Evolutionary conservation across 345 rosid genomes (phyloP).

Genomic region (Balakata baccata): DNA sequence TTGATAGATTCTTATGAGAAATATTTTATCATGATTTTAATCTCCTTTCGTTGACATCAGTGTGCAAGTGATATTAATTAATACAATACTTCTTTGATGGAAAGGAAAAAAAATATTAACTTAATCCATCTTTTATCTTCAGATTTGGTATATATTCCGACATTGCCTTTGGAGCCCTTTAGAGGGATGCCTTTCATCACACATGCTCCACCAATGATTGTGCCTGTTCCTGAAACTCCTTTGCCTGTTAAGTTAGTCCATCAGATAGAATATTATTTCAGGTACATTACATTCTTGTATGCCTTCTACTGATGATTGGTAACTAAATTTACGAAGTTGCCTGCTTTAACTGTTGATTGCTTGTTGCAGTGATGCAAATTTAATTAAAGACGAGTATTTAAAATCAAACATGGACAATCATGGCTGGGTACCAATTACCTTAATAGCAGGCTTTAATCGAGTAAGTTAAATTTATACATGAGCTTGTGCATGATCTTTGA

Average conservation of each 20-base stretch:
- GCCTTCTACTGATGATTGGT: not conserved
- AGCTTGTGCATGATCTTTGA: not conserved
- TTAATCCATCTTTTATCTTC: constrained; percentile 17
- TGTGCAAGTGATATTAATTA: not conserved
- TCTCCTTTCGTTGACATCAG: not conserved
- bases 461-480: constrained; percentile 34
- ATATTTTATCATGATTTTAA: no score
- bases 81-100: no score
- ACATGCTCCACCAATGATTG: constrained; percentile 31
- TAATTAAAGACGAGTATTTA: constrained; percentile 45
- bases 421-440: constrained; percentile 51
- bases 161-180: constrained; percentile 42
- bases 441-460: constrained; percentile 52
- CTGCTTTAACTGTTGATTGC: constrained; percentile 13
- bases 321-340: not conserved
- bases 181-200: constrained; percentile 38
- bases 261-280: constrained; percentile 71
- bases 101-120: not conserved
- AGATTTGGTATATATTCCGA: constrained; percentile 38
- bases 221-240: constrained; percentile 37
- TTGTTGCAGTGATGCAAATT: constrained; percentile 48
- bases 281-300: constrained; percentile 26
- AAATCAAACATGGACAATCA: constrained; percentile 53
- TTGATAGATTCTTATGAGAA: no score
- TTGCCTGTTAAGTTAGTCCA: constrained; percentile 33